Evolutionary conservation across 192 early-diverging fungal species (phyloP).

Genomic region (Entomortierella parvispora): DNA sequence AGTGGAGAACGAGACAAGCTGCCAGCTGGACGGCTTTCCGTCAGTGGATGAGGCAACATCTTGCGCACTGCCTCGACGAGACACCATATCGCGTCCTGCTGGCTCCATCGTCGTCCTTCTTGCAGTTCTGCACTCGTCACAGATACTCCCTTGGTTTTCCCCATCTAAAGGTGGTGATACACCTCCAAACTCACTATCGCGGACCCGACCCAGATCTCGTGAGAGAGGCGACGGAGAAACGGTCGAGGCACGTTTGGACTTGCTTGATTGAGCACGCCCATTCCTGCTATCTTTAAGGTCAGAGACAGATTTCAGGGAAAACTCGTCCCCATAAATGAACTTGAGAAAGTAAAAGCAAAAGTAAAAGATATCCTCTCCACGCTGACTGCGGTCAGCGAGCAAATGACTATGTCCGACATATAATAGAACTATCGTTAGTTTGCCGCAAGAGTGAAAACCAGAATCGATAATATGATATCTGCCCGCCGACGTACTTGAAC

Average conservation of each 20-base stretch:
- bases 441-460: no score
- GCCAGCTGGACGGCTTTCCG: slow-evolving; percentile 49
- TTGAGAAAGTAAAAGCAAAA: slow-evolving; percentile 54
- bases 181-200: not conserved
- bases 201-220: slow-evolving; percentile 27
- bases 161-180: not conserved
- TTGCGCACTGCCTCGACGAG: slow-evolving; percentile 6
- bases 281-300: slow-evolving; percentile 11
- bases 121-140: slow-evolving; percentile 23
- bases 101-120: slow-evolving; percentile 19
- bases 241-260: not conserved
- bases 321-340: slow-evolving; percentile 50
- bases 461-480: no score
- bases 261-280: not conserved
- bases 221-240: slow-evolving; percentile 19
- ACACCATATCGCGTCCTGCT: slow-evolving; percentile 7
- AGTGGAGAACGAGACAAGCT: slow-evolving; percentile 37
- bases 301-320: slow-evolving; percentile 31
- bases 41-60: slow-evolving; percentile 44
- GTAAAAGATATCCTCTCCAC: slow-evolving; percentile 53
- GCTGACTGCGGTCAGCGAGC: slow-evolving; percentile 45
- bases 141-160: slow-evolving; percentile 6
- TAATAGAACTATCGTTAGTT: not conserved
- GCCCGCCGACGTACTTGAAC: slow-evolving; percentile 52
- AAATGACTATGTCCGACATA: slow-evolving; percentile 17